Conservation (phyloP, 768 basidiomycete species). For the Trametes cingulata region DNA sequence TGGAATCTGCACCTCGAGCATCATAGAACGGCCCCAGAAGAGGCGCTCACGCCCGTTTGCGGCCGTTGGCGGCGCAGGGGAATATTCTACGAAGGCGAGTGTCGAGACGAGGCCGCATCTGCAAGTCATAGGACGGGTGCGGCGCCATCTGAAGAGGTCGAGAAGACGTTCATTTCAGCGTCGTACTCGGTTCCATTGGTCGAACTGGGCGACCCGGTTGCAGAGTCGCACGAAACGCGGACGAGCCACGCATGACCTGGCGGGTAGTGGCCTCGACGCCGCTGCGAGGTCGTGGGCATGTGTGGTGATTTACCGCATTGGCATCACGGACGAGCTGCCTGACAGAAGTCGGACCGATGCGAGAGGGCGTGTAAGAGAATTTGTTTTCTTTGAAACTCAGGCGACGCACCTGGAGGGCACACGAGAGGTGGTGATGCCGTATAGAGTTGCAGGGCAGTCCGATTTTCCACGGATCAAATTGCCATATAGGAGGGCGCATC, state of each 20-base stretch:
- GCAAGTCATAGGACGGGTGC: slow-evolving; percentile 13
- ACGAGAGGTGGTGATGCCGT: neutral
- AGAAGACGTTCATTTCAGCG: slow-evolving; percentile 1
- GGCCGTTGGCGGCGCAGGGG: slow-evolving; percentile 2
- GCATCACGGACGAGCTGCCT: neutral
- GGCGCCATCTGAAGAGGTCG: neutral
- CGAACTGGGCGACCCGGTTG: neutral
- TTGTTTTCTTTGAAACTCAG: neutral
- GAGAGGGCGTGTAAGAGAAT: neutral
- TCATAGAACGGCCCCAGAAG: slow-evolving; percentile 11
- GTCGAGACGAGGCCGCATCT: slow-evolving; percentile 9
- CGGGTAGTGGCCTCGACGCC: neutral
- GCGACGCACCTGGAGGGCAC: neutral
- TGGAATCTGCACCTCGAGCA: slow-evolving; percentile 20
- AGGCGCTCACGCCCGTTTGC: slow-evolving; percentile 17
- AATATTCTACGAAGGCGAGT: slow-evolving; percentile 14
- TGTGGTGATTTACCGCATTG: neutral
- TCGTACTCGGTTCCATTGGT: neutral
- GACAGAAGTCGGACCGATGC: neutral
- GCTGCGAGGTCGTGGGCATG: neutral
- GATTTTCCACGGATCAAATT: slow-evolving; percentile 13
- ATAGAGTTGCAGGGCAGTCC: slow-evolving; percentile 2
- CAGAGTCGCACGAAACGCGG: slow-evolving; percentile 8
- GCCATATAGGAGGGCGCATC: slow-evolving; percentile 7
- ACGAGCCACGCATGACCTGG: neutral